Evolutionary conservation across 345 rosid genomes (phyloP).

Genomic region (Brassica juncea): DNA sequence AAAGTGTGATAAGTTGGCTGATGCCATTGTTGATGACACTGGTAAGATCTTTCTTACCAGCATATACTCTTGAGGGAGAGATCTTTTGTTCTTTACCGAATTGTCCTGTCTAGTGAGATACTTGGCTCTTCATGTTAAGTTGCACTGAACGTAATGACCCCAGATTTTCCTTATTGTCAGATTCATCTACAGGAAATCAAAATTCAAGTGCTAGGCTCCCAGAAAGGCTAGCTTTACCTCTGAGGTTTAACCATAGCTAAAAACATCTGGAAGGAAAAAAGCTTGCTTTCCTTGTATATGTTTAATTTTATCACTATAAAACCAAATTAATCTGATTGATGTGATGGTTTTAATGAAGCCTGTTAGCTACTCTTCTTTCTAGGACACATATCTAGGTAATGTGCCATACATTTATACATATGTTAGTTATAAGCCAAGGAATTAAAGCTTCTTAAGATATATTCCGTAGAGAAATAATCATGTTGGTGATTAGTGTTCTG

Average conservation of each 20-base stretch:
- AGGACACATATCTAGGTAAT: neutral
- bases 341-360: neutral
- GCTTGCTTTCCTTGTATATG: neutral
- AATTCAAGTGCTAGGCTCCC: constrained; percentile 82
- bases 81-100: neutral
- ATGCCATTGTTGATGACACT: constrained; percentile 84
- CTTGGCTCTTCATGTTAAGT: neutral
- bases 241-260: constrained; percentile 14
- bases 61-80: constrained; percentile 9
- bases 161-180: constrained; percentile 41
- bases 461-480: neutral
- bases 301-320: neutral
- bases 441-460: neutral
- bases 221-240: constrained; percentile 66
- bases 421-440: neutral
- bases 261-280: constrained; percentile 5
- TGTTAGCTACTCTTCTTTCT: neutral
- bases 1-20: constrained; percentile 85
- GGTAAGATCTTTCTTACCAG: constrained; percentile 51
- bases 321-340: neutral
- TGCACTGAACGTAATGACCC: neutral
- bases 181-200: constrained; percentile 67
- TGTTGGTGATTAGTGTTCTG: neutral
- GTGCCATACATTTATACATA: constrained; percentile 3
- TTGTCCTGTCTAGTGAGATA: constrained; percentile 11